A percentile compares a stretch with the other conserved stretches of the same genome.
These are phyloP conservation scores for Xylaria sp. DNA, from an alignment of 2,329 filamentous ascomycete genomes.

Conservation along the genomic window DNA sequence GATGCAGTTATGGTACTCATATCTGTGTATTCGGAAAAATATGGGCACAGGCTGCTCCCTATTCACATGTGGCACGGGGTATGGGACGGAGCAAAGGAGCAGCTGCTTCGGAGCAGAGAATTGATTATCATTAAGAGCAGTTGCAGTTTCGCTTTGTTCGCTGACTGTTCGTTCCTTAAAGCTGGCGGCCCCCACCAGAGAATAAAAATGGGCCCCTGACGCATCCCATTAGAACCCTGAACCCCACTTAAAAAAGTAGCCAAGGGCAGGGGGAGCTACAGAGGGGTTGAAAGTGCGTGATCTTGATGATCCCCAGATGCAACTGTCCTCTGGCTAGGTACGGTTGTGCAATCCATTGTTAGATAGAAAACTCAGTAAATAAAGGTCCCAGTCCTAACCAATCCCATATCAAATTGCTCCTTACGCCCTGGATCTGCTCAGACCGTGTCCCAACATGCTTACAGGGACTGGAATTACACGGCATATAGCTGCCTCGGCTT, in stretches of 20 bases:
- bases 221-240: constrained; percentile 12
- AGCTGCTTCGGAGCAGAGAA: background rate
- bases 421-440: background rate
- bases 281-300: background rate
- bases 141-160: background rate
- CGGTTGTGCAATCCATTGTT: background rate
- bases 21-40: background rate
- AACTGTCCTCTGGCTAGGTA: background rate
- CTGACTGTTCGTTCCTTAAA: background rate
- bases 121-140: constrained; percentile 17
- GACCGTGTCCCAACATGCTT: background rate
- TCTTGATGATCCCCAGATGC: background rate
- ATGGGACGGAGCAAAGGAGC: background rate
- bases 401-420: background rate
- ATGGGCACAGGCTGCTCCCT: background rate
- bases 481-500: constrained; percentile 65
- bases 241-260: constrained; percentile 8
- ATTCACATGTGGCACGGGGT: background rate
- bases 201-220: constrained; percentile 10
- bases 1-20: constrained; percentile 5
- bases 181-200: constrained; percentile 6
- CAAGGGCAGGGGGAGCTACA: background rate
- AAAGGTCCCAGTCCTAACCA: background rate
- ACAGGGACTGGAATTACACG: constrained; percentile 44
- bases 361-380: background rate